Evolutionary conservation across 2,329 filamentous ascomycete genomes (phyloP).

Genomic region (Aspergillus luchuensis): DNA sequence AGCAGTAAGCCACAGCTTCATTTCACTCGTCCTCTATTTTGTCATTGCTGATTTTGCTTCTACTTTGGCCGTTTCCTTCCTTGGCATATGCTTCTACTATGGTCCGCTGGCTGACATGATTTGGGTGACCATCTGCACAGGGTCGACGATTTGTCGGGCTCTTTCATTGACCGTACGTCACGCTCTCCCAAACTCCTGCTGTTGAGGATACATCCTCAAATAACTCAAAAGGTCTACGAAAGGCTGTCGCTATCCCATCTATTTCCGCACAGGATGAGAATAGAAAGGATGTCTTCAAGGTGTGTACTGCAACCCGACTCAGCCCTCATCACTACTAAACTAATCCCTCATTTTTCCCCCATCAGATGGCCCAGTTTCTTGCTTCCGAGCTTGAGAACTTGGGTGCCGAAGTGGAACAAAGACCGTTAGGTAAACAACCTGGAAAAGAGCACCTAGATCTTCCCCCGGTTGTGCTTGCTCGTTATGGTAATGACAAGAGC

Average conservation of each 20-base stretch:
- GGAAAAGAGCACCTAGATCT: constrained; percentile 87
- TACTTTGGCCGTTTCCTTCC: background rate
- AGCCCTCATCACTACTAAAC: background rate
- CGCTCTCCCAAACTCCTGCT: constrained; percentile 13
- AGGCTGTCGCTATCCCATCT: constrained; percentile 95
- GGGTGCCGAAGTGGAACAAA: constrained; percentile 83
- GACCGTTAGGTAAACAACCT: constrained; percentile 86
- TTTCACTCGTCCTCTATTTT: background rate
- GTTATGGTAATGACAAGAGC: constrained; percentile 87
- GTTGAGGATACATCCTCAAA: constrained; percentile 12
- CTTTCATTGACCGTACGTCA: constrained; percentile 76
- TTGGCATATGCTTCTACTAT: background rate
- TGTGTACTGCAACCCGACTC: constrained; percentile 32
- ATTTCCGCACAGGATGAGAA: constrained; percentile 88
- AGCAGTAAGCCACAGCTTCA: constrained; percentile 57
- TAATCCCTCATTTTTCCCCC: constrained; percentile 7
- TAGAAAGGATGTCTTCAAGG: constrained; percentile 85
- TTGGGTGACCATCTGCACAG: constrained; percentile 25
- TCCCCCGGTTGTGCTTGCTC: constrained; percentile 86
- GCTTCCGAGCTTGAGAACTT: constrained; percentile 78
- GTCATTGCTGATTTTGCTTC: background rate
- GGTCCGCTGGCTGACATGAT: constrained; percentile 8
- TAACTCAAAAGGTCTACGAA: constrained; percentile 60
- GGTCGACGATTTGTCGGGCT: constrained; percentile 74
- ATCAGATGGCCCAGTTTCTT: constrained; percentile 86